A percentile compares a stretch with the other conserved stretches of the same genome.
phyloP scores from a whole-genome alignment of 148 eudicot genomes.

The Silene uniflora region DNA sequence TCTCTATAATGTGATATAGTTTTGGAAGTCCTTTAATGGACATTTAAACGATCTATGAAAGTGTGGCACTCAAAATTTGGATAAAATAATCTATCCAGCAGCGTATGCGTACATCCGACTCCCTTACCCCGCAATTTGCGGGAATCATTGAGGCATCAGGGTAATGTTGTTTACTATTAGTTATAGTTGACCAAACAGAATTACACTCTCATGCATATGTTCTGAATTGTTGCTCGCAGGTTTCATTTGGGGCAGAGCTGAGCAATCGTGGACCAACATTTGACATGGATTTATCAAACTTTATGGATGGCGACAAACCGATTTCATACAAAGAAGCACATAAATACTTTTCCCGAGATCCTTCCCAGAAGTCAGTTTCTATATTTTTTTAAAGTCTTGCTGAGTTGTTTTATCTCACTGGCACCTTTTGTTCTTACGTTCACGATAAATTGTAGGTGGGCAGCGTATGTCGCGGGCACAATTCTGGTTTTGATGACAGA shows the following conservation, averaged over 20 bases:
- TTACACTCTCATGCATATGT: neutral
- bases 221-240: conserved; percentile 36
- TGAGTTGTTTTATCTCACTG: neutral
- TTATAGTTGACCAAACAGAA: neutral
- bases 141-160: too few species aligned
- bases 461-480: conserved; percentile 96
- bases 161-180: neutral
- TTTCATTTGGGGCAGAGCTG: conserved; percentile 92
- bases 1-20: neutral
- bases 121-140: too few species aligned
- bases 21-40: conserved; percentile 3
- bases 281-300: conserved; percentile 96
- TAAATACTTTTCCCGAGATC: conserved; percentile 78
- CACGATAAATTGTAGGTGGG: conserved; percentile 61
- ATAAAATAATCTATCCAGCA: neutral
- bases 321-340: conserved; percentile 83
- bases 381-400: conserved; percentile 15
- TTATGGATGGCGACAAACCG: conserved; percentile 77
- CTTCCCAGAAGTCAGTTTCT: conserved; percentile 80
- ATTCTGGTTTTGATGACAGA: conserved; percentile 95
- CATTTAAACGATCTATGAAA: conserved; percentile 4
- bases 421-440: conserved; percentile 1
- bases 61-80: neutral
- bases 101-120: too few species aligned
- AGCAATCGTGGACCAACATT: conserved; percentile 97